A percentile compares a stretch with the other conserved stretches of the same genome.
These are phyloP conservation scores for Pseudogymnoascus sp. DNA, from an alignment of 2,329 filamentous ascomycete species.

Conservation along the genomic window DNA sequence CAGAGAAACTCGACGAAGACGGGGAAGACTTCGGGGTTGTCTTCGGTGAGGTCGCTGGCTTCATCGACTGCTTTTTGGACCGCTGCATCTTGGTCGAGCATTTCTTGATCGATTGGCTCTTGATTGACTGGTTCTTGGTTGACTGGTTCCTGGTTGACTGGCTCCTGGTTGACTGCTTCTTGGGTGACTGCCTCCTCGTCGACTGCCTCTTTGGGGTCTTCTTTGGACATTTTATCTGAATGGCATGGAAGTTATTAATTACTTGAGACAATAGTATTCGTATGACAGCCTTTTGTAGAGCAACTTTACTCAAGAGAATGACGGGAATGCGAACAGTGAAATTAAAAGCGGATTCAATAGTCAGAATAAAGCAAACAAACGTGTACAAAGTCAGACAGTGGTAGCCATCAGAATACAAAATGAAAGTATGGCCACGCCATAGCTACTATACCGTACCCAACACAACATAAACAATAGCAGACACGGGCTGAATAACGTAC, in stretches of 20 bases:
- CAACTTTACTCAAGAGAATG: not conserved
- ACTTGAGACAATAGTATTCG: not conserved
- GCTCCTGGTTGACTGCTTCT: not conserved
- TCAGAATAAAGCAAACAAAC: not conserved
- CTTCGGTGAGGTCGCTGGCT: not conserved
- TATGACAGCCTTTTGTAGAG: not conserved
- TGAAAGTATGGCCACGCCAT: not conserved
- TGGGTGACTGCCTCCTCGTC: not conserved
- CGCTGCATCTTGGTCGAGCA: not conserved
- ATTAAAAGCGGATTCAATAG: not conserved
- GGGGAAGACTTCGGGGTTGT: not conserved
- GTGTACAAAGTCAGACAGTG: not conserved
- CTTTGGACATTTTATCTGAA: not conserved
- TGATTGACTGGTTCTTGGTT: not conserved
- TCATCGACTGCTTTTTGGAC: not conserved
- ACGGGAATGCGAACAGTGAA: not conserved
- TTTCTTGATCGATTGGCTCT: not conserved
- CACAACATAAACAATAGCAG: not conserved
- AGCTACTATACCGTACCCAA: not conserved
- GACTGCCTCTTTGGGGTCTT: not conserved
- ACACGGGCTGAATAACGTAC: not conserved
- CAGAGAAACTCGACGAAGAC: conserved; percentile 1
- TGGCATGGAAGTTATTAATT: not conserved
- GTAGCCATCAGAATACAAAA: not conserved
- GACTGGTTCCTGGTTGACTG: not conserved